These are phyloP conservation scores for Vigna angularis DNA, from an alignment of 306 rosid species.

Conservation along the genomic window DNA sequence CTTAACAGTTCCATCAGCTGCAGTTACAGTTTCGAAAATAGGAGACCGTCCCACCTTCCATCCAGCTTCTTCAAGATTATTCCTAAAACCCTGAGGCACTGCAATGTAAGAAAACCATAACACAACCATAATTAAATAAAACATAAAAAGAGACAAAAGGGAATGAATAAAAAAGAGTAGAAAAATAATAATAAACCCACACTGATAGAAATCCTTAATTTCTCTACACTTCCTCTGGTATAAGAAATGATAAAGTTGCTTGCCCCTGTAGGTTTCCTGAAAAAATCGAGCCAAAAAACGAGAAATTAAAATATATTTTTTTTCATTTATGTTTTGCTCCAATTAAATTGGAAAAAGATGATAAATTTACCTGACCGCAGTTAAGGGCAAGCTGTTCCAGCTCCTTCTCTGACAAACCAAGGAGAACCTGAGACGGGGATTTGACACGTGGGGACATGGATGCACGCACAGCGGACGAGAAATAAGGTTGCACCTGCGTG, in stretches of 20 bases:
- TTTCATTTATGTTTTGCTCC: not conserved
- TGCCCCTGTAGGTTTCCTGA: conserved; percentile 86
- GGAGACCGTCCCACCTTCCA: conserved; percentile 96
- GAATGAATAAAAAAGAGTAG: not conserved
- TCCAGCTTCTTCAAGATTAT: conserved; percentile 86
- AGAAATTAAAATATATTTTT: not conserved
- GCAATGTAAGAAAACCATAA: conserved; percentile 38
- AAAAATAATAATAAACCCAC: conserved; percentile 47
- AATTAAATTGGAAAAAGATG: not conserved
- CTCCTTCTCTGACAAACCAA: conserved; percentile 83
- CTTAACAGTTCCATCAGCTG: conserved; percentile 94
- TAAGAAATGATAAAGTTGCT: conserved; percentile 86
- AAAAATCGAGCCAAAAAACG: conserved; percentile 36
- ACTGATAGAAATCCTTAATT: conserved; percentile 70
- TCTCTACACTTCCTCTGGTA: conserved; percentile 87
- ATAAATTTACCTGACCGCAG: conserved; percentile 71
- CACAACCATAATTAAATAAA: not conserved
- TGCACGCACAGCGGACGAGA: conserved; percentile 43
- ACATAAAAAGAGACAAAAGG: not conserved
- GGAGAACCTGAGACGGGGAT: conserved; percentile 60
- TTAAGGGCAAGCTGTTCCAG: conserved; percentile 80
- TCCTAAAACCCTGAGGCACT: conserved; percentile 93
- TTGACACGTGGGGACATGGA: conserved; percentile 47
- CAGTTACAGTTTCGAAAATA: conserved; percentile 65
- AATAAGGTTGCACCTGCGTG: conserved; percentile 47